Percentiles rank a stretch among this genome's conserved stretches.
Evolutionary conservation across 306 rosid species (phyloP).

Genomic region (Leucaena leucocephala): DNA sequence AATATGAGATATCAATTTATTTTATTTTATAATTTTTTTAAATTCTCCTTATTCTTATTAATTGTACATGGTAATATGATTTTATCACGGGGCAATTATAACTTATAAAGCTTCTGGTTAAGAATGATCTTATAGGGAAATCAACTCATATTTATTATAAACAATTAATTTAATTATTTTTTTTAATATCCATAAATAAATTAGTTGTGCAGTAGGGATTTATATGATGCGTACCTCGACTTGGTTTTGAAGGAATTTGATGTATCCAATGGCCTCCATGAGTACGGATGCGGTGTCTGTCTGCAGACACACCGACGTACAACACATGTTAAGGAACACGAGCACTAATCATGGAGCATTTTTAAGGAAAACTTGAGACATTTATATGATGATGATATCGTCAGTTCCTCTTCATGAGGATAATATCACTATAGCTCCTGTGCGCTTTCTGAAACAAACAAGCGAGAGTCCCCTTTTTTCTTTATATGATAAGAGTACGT

Average conservation of each 20-base stretch:
- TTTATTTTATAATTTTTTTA: too few relatives aligned
- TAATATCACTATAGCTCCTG: background rate
- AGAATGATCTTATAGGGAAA: too few relatives aligned
- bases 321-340: background rate
- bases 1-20: too few relatives aligned
- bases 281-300: slow-evolving; percentile 34
- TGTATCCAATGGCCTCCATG: slow-evolving; percentile 62
- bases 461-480: background rate
- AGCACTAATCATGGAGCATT: background rate
- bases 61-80: too few relatives aligned
- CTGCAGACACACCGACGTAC: slow-evolving; percentile 12
- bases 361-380: background rate
- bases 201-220: too few relatives aligned
- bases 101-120: too few relatives aligned
- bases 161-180: too few relatives aligned
- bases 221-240: slow-evolving; percentile 70
- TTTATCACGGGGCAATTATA: too few relatives aligned
- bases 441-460: background rate
- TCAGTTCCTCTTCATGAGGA: background rate
- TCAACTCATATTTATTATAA: too few relatives aligned
- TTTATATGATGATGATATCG: background rate
- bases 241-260: slow-evolving; percentile 81
- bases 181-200: too few relatives aligned
- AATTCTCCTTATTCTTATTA: too few relatives aligned
- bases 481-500: background rate